Percentiles rank a stretch among this genome's conserved stretches.
Evolutionary conservation across 345 rosid genomes (phyloP).

Genomic region (Syzygium aromaticum): DNA sequence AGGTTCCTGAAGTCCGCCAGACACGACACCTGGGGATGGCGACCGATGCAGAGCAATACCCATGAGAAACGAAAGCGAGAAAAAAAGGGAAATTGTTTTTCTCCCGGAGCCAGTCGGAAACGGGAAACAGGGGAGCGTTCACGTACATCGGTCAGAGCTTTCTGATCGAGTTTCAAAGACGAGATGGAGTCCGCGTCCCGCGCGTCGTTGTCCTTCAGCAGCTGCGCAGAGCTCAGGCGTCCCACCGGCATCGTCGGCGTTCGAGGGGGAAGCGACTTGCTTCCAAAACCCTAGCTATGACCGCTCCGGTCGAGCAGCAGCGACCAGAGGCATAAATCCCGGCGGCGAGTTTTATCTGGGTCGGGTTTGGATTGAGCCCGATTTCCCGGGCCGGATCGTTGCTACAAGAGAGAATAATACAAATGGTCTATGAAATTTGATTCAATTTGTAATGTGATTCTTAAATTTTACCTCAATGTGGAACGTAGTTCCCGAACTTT

Average conservation of each 20-base stretch:
- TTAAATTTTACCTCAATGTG: no score
- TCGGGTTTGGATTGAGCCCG: not conserved
- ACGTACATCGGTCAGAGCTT: conserved; percentile 64
- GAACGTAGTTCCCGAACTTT: no score
- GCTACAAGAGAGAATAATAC: no score
- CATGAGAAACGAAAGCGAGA: not conserved
- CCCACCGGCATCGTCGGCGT: conserved; percentile 17
- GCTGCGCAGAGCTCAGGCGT: conserved; percentile 43
- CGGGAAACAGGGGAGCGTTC: not conserved
- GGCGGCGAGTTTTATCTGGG: not conserved
- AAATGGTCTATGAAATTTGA: no score
- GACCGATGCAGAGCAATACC: not conserved
- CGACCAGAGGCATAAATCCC: not conserved
- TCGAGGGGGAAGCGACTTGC: not conserved
- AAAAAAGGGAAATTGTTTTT: not conserved
- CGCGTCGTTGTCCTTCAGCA: conserved; percentile 48
- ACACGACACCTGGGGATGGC: conserved; percentile 55
- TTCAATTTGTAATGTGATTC: no score
- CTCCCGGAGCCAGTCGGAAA: not conserved
- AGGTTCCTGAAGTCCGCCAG: conserved; percentile 58
- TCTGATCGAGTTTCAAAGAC: conserved; percentile 53
- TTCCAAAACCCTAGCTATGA: conserved; percentile 12
- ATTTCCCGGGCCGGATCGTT: not conserved
- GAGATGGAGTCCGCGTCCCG: conserved; percentile 40
- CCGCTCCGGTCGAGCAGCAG: not conserved